Evolutionary conservation across 1,284 basidiomycete species (phyloP), one percentile per base, ranked within the genome.

Genomic region (Heterobasidion occidentale): DNA sequence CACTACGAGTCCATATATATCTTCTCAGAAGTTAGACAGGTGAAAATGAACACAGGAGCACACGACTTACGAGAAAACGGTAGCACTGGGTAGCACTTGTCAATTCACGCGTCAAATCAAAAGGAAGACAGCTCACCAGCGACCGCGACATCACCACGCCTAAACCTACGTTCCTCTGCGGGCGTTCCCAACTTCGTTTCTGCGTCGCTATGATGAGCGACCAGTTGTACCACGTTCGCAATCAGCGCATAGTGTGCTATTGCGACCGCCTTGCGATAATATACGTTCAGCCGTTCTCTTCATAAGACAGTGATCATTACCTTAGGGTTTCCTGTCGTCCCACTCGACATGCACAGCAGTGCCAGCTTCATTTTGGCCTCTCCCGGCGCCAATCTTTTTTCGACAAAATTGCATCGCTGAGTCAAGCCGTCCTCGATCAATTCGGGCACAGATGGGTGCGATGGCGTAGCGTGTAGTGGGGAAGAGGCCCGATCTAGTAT

Each of bases 271-370:
- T 86, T 52, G 46, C 27, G 27, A 27, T 27, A 6, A 27, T 6
- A 27, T 27, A 27, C 6, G 27, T 27, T 27, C 27, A 27, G 27
- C 27, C 27, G 4, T 5, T 27, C 27, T 27, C 5, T 27, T 27
- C 6, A 27, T 27, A n/a, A 27, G 27, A 51, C 59, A 78, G 83
- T n/a, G 19, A 14, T 17, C 8, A 48, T 12, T 35, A 53, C 61
- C 77, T 92, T 92, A 1, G 91, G 87, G 63, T 79, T 83, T 7
- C 90, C 90, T 60, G 91, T 93, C 1, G 91, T 93, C 15, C 90
- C 91, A 56, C 85, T 89, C 0, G 88, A 91, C 67, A 92, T 90
- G 52, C 77, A 84, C 44, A 91, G 70, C 61, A 92, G 85, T 0
- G 90, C 91, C 6, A 91, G 62, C 58, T 84, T 84, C 9, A 73